Percentiles rank a stretch among this genome's conserved stretches.
phyloP scores from a whole-genome alignment of 2,329 filamentous ascomycete species.

The Didymella pomorum region DNA sequence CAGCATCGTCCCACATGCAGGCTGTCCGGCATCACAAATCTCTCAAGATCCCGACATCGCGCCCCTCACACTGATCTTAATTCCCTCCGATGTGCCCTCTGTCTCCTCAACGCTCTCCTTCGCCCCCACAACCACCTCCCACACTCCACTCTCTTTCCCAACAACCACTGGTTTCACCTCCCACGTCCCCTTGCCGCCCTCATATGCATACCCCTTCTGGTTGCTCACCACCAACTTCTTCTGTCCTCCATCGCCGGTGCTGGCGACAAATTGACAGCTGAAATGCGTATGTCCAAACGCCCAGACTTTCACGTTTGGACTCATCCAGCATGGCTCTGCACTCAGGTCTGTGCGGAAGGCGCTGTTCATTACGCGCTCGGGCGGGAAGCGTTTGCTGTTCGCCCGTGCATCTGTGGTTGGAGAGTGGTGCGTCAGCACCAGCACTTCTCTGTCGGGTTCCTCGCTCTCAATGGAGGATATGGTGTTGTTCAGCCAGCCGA shows the following conservation, averaged over 20 bases:
- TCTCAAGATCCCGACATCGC: neutral
- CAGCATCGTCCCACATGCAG: too few relatives aligned
- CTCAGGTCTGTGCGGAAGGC: slow-evolving; percentile 15
- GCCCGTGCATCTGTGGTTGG: slow-evolving; percentile 5
- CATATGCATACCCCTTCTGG: slow-evolving; percentile 21
- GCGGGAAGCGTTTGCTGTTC: slow-evolving; percentile 8
- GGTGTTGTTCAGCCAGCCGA: slow-evolving; percentile 6
- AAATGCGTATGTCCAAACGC: slow-evolving; percentile 14
- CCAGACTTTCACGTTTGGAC: slow-evolving; percentile 11
- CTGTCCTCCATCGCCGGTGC: neutral
- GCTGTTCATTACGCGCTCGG: slow-evolving; percentile 5
- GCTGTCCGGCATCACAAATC: too few relatives aligned
- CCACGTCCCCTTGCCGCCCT: slow-evolving; percentile 4
- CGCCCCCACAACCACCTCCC: slow-evolving; percentile 8
- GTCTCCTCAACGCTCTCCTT: neutral
- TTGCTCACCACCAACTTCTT: slow-evolving; percentile 20
- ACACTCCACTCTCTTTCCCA: slow-evolving; percentile 3
- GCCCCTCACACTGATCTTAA: neutral
- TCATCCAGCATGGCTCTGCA: slow-evolving; percentile 8
- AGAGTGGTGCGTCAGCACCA: slow-evolving; percentile 13
- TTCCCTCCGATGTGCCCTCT: too few relatives aligned
- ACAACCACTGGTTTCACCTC: slow-evolving; percentile 4
- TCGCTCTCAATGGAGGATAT: neutral
- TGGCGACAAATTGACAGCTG: slow-evolving; percentile 9
- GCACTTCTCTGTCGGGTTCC: neutral